These are phyloP conservation scores for Boletellus ananas DNA, from an alignment of 768 basidiomycete species.

Conservation along the genomic window DNA sequence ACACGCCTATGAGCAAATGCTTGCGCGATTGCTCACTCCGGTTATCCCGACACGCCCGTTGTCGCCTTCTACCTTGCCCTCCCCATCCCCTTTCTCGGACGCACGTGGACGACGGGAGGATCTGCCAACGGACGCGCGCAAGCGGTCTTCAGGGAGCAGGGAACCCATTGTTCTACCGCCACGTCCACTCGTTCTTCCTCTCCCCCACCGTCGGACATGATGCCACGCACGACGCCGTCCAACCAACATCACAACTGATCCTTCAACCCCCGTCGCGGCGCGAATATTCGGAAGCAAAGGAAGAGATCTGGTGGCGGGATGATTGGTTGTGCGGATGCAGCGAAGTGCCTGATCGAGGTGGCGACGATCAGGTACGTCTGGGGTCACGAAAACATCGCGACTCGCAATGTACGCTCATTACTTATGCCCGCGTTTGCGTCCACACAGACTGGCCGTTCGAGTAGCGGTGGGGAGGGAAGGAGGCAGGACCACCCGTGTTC, in stretches of 20 bases:
- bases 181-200: slow-evolving; percentile 60
- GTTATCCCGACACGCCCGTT: neutral
- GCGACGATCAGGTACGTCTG: slow-evolving; percentile 60
- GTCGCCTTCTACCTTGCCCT: slow-evolving; percentile 3
- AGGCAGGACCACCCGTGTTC: slow-evolving; percentile 4
- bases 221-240: slow-evolving; percentile 34
- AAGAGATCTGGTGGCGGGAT: slow-evolving; percentile 70
- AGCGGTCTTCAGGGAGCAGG: slow-evolving; percentile 1
- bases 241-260: slow-evolving; percentile 31
- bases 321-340: slow-evolving; percentile 82
- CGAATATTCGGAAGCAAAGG: slow-evolving; percentile 25
- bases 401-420: neutral
- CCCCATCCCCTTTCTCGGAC: slow-evolving; percentile 38
- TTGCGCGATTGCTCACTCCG: neutral
- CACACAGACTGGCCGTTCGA: slow-evolving; percentile 58
- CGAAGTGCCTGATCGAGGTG: slow-evolving; percentile 70
- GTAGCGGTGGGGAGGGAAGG: slow-evolving; percentile 16
- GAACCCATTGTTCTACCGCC: slow-evolving; percentile 40
- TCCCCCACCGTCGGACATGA: slow-evolving; percentile 33
- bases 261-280: slow-evolving; percentile 24
- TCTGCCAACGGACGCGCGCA: neutral
- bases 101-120: slow-evolving; percentile 18
- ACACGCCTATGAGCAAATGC: slow-evolving; percentile 23
- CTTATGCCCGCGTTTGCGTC: too few relatives aligned
- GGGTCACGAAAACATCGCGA: neutral